Conservation (phyloP, 225 moss, liverwort and hornwort species). For the Pseudoscleropodium purum region DNA sequence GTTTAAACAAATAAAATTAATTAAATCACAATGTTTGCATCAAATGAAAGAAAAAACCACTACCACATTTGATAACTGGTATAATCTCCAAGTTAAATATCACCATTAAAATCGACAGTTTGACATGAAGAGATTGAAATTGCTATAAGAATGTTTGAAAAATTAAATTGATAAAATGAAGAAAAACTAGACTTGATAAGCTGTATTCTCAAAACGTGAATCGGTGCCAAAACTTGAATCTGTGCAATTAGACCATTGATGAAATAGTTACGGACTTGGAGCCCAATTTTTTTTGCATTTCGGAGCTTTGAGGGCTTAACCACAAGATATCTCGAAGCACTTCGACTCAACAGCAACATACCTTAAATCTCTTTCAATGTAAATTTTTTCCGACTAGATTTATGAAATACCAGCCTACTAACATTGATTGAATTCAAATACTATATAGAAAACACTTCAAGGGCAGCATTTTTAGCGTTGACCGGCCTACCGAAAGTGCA, state of each 20-base stretch:
- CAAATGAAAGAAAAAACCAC: neutral
- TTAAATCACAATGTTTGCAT: neutral
- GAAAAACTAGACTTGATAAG: neutral
- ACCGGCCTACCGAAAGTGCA: conserved; percentile 46
- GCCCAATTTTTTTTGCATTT: neutral
- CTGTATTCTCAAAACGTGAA: neutral
- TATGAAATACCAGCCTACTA: neutral
- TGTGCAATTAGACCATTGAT: neutral
- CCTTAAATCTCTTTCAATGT: neutral
- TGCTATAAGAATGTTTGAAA: neutral
- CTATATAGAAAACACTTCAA: neutral
- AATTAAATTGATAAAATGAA: too few species aligned
- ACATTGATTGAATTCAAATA: neutral
- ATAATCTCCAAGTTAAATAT: neutral
- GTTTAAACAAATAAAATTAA: neutral
- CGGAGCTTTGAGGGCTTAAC: neutral
- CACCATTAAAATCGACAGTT: neutral
- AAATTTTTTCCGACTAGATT: neutral
- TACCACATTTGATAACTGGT: neutral
- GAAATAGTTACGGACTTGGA: neutral
- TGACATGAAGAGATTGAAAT: neutral
- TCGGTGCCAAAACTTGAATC: neutral
- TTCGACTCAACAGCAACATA: neutral
- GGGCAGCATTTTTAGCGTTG: neutral
- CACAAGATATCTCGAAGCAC: neutral